Conservation (phyloP, 768 basidiomycete genomes). For the Termitomyces sp. region DNA sequence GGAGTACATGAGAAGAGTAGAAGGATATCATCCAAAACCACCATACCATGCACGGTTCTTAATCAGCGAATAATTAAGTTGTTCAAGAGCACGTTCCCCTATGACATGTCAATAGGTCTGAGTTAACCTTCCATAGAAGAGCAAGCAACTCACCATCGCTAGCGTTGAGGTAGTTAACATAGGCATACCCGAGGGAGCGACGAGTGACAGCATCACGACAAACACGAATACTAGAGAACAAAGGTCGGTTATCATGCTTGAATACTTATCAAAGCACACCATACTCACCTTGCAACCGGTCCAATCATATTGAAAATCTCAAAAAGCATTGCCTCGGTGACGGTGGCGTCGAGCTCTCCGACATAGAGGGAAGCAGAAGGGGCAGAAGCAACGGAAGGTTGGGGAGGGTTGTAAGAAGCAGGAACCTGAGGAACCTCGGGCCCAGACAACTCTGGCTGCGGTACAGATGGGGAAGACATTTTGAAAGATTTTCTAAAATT, state of each 20-base stretch:
- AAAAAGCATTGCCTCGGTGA: conserved; percentile 99
- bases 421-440: conserved; percentile 39
- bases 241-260: neutral
- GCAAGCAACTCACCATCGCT: conserved; percentile 67
- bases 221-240: conserved; percentile 81
- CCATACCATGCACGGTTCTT: conserved; percentile 92
- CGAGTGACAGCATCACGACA: conserved; percentile 99
- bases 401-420: conserved; percentile 34
- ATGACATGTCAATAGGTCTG: conserved; percentile 9
- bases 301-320: conserved; percentile 99
- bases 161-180: conserved; percentile 98
- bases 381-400: conserved; percentile 52
- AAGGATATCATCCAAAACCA: conserved; percentile 8
- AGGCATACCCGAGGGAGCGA: conserved; percentile 98
- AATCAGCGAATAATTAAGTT: conserved; percentile 98
- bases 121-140: neutral
- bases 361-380: conserved; percentile 96
- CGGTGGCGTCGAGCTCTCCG: conserved; percentile 95
- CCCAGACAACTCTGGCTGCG: conserved; percentile 48
- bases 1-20: conserved; percentile 7
- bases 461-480: conserved; percentile 50
- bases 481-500: conserved; percentile 39
- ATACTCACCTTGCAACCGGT: conserved; percentile 86
- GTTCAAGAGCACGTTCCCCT: conserved; percentile 98
- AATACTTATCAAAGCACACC: neutral